These are phyloP conservation scores for Aspergillus kassunensis DNA, from an alignment of 495 filamentous ascomycete species.

Conservation along the genomic window DNA sequence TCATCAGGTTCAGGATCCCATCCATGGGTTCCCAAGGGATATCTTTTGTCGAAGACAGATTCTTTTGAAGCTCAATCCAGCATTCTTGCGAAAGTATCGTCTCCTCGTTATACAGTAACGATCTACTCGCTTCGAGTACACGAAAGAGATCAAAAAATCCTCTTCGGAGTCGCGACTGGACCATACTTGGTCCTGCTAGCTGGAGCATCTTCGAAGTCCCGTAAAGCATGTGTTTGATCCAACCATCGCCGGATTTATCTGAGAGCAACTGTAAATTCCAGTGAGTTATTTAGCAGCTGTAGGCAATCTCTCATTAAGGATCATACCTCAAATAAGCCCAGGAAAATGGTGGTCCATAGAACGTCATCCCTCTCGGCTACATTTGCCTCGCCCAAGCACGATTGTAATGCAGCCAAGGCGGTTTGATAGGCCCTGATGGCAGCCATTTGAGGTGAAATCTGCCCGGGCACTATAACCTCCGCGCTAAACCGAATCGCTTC, in stretches of 20 bases:
- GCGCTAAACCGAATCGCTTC: background rate
- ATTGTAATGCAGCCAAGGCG: background rate
- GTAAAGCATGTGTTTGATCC: slow-evolving; percentile 5
- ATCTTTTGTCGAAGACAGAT: background rate
- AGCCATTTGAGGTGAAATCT: background rate
- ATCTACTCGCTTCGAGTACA: background rate
- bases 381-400: background rate
- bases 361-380: background rate
- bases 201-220: slow-evolving; percentile 5
- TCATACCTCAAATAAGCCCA: slow-evolving; percentile 6
- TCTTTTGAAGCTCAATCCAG: background rate
- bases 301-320: background rate
- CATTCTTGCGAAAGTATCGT: background rate
- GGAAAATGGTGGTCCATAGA: slow-evolving; percentile 7
- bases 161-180: background rate
- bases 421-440: background rate
- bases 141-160: background rate
- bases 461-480: background rate
- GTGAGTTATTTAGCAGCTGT: background rate
- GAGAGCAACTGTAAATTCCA: background rate
- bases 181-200: background rate
- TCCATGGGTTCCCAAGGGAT: background rate
- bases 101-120: background rate
- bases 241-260: slow-evolving; percentile 1
- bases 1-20: background rate